Base-by-base conservation (phyloP, 768 basidiomycete genomes). In the Amanita pseudoporphyria region DNA sequence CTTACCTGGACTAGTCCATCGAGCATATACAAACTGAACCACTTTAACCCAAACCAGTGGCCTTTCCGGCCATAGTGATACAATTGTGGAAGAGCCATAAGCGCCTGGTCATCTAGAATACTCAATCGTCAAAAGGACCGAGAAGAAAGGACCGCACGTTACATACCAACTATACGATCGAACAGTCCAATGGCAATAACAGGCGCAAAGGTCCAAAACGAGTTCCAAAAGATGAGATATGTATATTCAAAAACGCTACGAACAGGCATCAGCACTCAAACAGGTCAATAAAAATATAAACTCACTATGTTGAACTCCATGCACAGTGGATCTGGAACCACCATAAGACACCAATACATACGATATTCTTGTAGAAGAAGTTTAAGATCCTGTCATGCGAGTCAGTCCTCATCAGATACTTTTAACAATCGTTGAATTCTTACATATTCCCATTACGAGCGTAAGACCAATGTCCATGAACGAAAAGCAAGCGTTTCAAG, bases 301-400 rank as follows among this genome's bases (percentile, higher is more conserved):
- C 26, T 56, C 57, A 90, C 88, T 93, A 98, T 58, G 86, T 81
- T 10, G 92, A 87, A 64, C 91, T 96, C 89, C 93, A 98, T 9
- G 70, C 88, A 61, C 84, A 87, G 63, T 94, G 95, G 48, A 98
- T 89, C 69, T 94, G 89, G 78, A 93, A 99, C 92, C 93, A 99
- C 87, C 91, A 96, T 19, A 97, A 70, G 1, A 87, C 87, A 32
- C 89, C 95, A 43, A 96, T 89, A 64, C 87, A 89, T 36, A 99
- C 86, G 46, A 98, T 87, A 61, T 97, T 97, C 74, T 99, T 99
- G 72, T 98, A 98, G 69, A 96, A 98, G 71, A 98, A 98, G 68
- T 99, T 99, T 58, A 90, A 68, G 58, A 95, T 91, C 87, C 87
- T 90, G n/a, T 26, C 6, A 14, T 10, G 18, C 12, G 19, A 21